Conservation (phyloP, 2,329 filamentous ascomycete species). For the Alternaria solani region DNA sequence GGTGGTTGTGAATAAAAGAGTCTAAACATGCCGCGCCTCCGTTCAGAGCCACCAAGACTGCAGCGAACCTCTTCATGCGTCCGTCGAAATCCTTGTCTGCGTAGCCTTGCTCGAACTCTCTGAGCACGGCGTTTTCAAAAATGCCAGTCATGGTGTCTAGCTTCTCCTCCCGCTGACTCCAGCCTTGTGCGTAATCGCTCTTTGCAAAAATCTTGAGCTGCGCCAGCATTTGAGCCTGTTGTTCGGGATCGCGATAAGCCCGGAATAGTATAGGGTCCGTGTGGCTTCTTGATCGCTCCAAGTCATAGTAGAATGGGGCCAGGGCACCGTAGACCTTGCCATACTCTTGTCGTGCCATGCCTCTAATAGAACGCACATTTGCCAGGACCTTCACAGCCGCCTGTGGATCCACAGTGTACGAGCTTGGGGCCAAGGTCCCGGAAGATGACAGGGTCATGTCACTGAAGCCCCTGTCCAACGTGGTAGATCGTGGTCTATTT, state of each 20-base stretch:
- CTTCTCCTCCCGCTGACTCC: slow-evolving; percentile 73
- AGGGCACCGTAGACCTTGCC: slow-evolving; percentile 89
- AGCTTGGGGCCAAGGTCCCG: slow-evolving; percentile 38
- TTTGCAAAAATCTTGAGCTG: slow-evolving; percentile 80
- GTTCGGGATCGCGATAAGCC: slow-evolving; percentile 84
- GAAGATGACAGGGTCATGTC: slow-evolving; percentile 67
- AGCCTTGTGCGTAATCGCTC: slow-evolving; percentile 82
- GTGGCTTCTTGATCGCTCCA: slow-evolving; percentile 74
- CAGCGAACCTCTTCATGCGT: slow-evolving; percentile 86
- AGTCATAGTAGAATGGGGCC: slow-evolving; percentile 86
- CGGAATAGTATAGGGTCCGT: slow-evolving; percentile 85
- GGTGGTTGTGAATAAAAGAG: slow-evolving; percentile 87
- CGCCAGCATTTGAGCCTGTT: slow-evolving; percentile 87
- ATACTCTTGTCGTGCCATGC: slow-evolving; percentile 87
- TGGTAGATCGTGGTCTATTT: slow-evolving; percentile 37
- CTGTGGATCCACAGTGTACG: slow-evolving; percentile 61
- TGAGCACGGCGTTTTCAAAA: slow-evolving; percentile 88
- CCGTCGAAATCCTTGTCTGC: slow-evolving; percentile 88
- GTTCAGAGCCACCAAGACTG: slow-evolving; percentile 83
- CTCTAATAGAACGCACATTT: slow-evolving; percentile 78
- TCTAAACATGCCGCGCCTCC: slow-evolving; percentile 81
- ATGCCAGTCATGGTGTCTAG: slow-evolving; percentile 77
- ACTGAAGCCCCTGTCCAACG: slow-evolving; percentile 77
- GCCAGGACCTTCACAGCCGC: slow-evolving; percentile 74
- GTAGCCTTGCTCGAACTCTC: slow-evolving; percentile 93